These are phyloP conservation scores for Pythium sukuiense DNA, from an alignment of 352 stramenopile genomes.

Conservation along the genomic window DNA sequence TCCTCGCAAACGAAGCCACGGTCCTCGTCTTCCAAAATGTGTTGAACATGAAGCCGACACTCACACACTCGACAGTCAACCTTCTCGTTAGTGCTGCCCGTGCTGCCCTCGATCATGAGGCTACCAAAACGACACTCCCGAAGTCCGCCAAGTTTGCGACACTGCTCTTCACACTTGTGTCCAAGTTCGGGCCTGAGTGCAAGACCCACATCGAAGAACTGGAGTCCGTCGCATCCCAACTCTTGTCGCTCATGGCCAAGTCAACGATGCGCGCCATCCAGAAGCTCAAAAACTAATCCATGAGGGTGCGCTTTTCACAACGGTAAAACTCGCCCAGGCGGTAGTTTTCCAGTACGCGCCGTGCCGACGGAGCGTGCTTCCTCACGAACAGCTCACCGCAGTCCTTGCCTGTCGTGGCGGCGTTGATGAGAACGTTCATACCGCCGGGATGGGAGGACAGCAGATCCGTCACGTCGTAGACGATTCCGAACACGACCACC, in stretches of 20 bases:
- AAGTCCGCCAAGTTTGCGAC: conserved; percentile 34
- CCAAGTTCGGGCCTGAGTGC: conserved; percentile 29
- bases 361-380: conserved; percentile 47
- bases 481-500: conserved; percentile 83
- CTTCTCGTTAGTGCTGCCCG: conserved; percentile 6
- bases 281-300: conserved; percentile 46
- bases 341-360: conserved; percentile 53
- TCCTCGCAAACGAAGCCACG: conserved; percentile 58
- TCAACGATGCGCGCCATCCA: conserved; percentile 49
- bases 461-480: conserved; percentile 92
- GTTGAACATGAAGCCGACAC: conserved; percentile 53
- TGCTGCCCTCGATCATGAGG: neutral
- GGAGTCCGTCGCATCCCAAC: conserved; percentile 7
- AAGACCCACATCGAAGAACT: conserved; percentile 23
- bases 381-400: conserved; percentile 49
- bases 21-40: conserved; percentile 77
- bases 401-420: conserved; percentile 49
- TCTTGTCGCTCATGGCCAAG: conserved; percentile 30
- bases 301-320: conserved; percentile 48
- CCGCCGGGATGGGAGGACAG: conserved; percentile 88
- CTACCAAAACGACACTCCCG: conserved; percentile 2
- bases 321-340: conserved; percentile 63
- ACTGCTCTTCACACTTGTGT: conserved; percentile 33
- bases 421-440: conserved; percentile 57
- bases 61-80: conserved; percentile 49